Evolutionary conservation across 257 asterid species (phyloP).

Genomic region (Cinchona pubescens): DNA sequence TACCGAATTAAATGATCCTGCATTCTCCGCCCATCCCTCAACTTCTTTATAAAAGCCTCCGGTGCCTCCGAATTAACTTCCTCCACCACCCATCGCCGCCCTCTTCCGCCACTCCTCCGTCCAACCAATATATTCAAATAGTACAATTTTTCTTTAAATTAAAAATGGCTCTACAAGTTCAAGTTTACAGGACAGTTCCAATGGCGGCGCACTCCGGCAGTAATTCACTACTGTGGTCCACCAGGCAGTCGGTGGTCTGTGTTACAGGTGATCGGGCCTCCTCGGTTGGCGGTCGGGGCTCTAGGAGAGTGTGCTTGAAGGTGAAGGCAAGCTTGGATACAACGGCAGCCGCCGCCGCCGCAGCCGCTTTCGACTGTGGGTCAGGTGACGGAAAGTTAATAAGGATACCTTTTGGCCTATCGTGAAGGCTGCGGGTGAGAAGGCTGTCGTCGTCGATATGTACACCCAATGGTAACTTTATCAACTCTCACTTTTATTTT

Average conservation of each 20-base stretch:
- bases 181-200: conserved; percentile 44
- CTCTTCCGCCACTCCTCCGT: conserved; percentile 11
- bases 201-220: conserved; percentile 36
- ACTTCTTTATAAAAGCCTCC: conserved; percentile 19
- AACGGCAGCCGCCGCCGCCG: conserved; percentile 27
- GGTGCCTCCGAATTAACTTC: not conserved
- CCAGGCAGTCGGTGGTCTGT: conserved; percentile 43
- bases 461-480: conserved; percentile 72
- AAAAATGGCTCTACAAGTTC: conserved; percentile 70
- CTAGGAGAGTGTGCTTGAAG: conserved; percentile 35
- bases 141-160: not conserved
- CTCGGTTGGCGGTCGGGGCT: conserved; percentile 23
- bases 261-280: conserved; percentile 47
- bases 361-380: conserved; percentile 57
- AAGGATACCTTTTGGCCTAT: conserved; percentile 81
- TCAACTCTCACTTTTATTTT: not conserved
- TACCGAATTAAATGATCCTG: conserved; percentile 26
- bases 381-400: conserved; percentile 56
- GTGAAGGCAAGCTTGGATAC: conserved; percentile 55
- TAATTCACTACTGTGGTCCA: conserved; percentile 24
- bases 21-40: conserved; percentile 17
- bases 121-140: not conserved
- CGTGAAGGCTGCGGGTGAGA: conserved; percentile 68
- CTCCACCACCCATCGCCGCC: conserved; percentile 14
- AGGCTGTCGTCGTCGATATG: conserved; percentile 77